A percentile compares a stretch with the other conserved stretches of the same genome.
phyloP scores from a whole-genome alignment of 345 rosid genomes.

The Eucalyptus shirleyi region DNA sequence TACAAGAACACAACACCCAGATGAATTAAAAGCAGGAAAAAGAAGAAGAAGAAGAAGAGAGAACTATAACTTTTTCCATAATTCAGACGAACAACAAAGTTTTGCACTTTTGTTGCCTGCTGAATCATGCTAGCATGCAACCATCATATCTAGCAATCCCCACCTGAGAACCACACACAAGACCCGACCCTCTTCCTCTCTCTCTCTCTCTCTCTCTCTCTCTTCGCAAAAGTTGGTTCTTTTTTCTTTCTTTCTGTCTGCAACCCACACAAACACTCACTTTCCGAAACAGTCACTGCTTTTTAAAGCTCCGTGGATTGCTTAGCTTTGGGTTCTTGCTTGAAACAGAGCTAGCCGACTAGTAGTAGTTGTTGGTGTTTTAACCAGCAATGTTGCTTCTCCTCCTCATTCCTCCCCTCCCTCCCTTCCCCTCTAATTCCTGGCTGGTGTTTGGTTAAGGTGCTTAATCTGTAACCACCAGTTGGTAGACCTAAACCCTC shows the following conservation, averaged over 20 bases:
- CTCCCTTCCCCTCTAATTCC: neutral
- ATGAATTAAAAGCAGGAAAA: neutral
- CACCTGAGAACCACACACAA: neutral
- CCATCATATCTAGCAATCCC: neutral
- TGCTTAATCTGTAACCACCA: conserved; percentile 75
- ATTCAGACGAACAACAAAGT: neutral
- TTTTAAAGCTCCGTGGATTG: neutral
- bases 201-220: neutral
- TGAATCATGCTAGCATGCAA: neutral
- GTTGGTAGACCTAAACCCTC: conserved; percentile 92
- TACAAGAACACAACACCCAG: neutral
- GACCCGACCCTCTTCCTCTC: neutral
- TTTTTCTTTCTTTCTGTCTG: neutral
- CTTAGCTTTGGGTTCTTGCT: conserved; percentile 4
- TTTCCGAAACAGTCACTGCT: neutral
- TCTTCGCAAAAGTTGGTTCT: neutral
- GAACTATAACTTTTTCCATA: neutral
- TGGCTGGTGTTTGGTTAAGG: conserved; percentile 52
- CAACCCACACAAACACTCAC: neutral
- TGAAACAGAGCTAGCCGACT: conserved; percentile 2
- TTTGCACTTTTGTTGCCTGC: neutral
- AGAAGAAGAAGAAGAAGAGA: neutral
- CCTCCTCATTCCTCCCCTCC: neutral
- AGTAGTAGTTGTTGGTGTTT: conserved; percentile 9
- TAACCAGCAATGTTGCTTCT: conserved; percentile 5